Evolutionary conservation across 2,329 filamentous ascomycete species (phyloP), one percentile per base, ranked within the genome.

Genomic region (Furcasterigmium sp.): DNA sequence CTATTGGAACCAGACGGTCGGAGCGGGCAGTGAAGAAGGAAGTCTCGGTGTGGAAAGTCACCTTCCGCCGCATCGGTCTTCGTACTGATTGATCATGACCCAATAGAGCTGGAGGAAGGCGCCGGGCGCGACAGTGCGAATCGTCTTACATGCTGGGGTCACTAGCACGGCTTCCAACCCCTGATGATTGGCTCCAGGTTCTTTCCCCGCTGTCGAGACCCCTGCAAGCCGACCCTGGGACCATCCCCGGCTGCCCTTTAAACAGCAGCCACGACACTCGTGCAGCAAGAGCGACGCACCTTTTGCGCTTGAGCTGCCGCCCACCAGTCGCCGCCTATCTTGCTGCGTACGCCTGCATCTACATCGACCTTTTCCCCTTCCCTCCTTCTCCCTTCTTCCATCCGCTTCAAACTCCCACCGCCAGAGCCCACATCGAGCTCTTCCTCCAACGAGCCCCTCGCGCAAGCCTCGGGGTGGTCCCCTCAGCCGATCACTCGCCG

Each of bases 191-290:
- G 39, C 21, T 37, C 30, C 17, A 36, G 45, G 45, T 44, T n/a
- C 14, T 26, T 14, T 39, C 32, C 32, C 34, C 45, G 23, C 39
- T 36, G 42, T 43, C 47, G 39, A 42, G 42, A 43, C 40, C 35
- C 35, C 35, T 37, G 35, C 20, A 21, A 20, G 10, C 3, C 35
- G 4, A 20, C 13, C 35, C 7, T 37, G 14, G 18, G 35, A 26
- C 23, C 23, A 26, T 48, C 53, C 39, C 36, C 44, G 44, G 43
- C 50, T 47, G 59, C 50, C 68, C 68, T 68, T 65, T 69, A 60
- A 67, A 62, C 56, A 61, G 58, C 58, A 68, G 69, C 69, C 69
- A 73, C 69, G 69, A 71, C 68, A 67, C 48, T 62, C 57, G 44
- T 70, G 67, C 67, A 69, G 64, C 53, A 50, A 9, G 6, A 17